Evolutionary conservation across 1,284 basidiomycete species (phyloP).

Genomic region (Microbotryum scabiosae): DNA sequence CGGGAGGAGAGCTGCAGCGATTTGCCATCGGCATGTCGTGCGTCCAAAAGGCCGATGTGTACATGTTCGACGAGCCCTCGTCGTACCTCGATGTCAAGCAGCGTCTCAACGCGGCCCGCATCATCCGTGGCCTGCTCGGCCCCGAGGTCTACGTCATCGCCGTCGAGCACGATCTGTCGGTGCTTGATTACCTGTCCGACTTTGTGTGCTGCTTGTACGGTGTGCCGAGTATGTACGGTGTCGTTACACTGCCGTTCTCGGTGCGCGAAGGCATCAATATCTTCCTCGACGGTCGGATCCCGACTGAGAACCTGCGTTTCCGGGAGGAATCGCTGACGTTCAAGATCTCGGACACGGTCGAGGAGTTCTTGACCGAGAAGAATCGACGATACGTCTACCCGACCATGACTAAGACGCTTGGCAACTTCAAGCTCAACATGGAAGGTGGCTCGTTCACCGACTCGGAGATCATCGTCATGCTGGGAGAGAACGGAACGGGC

Average conservation of each 20-base stretch:
- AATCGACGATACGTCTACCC: slow-evolving; percentile 82
- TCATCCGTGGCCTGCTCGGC: slow-evolving; percentile 74
- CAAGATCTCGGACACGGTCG: slow-evolving; percentile 90
- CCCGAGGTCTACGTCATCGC: slow-evolving; percentile 84
- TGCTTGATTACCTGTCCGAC: slow-evolving; percentile 92
- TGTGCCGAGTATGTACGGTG: slow-evolving; percentile 92
- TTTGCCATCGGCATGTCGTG: slow-evolving; percentile 93
- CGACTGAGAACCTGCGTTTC: slow-evolving; percentile 96
- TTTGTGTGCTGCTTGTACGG: slow-evolving; percentile 95
- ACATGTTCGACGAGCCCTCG: slow-evolving; percentile 97
- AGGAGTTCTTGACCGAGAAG: slow-evolving; percentile 74
- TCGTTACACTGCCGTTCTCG: slow-evolving; percentile 94
- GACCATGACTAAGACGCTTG: slow-evolving; percentile 88
- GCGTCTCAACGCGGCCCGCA: slow-evolving; percentile 87
- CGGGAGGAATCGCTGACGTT: slow-evolving; percentile 86
- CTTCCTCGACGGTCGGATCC: slow-evolving; percentile 93
- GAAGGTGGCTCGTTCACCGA: slow-evolving; percentile 81
- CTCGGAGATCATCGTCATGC: slow-evolving; percentile 94
- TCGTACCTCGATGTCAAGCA: slow-evolving; percentile 94
- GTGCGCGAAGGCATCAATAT: slow-evolving; percentile 98
- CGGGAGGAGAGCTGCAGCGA: slow-evolving; percentile 90
- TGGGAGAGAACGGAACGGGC: slow-evolving; percentile 94
- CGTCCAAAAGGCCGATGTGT: slow-evolving; percentile 88
- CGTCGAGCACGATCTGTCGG: slow-evolving; percentile 95
- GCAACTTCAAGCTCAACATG: slow-evolving; percentile 84